A percentile compares a stretch with the other conserved stretches of the same genome.
Conservation (phyloP, 148 eudicot species). For the Fagopyrum esculentum region DNA sequence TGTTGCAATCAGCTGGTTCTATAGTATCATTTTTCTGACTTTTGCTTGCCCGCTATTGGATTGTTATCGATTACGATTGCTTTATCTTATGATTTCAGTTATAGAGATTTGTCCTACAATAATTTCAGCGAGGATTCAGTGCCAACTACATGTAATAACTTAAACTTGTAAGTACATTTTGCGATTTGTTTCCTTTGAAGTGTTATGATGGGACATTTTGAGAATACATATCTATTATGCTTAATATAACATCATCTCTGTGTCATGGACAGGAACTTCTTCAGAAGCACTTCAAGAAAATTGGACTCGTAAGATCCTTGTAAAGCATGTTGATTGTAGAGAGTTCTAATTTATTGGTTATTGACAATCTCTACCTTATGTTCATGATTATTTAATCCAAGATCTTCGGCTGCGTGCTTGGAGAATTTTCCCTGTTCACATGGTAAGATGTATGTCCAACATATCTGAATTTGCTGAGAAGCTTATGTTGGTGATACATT, state of each 20-base stretch:
- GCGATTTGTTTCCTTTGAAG: background rate
- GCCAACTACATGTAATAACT: conserved; percentile 26
- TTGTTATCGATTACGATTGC: background rate
- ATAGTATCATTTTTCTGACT: too few species aligned
- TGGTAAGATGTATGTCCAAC: conserved; percentile 17
- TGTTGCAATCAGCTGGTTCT: too few species aligned
- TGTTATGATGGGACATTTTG: background rate
- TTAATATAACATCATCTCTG: background rate
- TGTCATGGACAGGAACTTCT: conserved; percentile 37
- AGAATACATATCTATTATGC: background rate
- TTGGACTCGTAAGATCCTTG: conserved; percentile 9
- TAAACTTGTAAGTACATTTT: conserved; percentile 29
- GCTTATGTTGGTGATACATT: background rate
- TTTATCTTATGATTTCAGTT: conserved; percentile 25
- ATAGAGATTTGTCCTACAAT: conserved; percentile 55
- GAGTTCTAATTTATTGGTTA: background rate
- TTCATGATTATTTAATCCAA: conserved; percentile 17
- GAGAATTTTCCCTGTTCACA: conserved; percentile 22
- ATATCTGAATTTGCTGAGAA: background rate
- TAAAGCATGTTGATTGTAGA: background rate
- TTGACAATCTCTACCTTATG: background rate
- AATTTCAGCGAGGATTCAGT: conserved; percentile 27
- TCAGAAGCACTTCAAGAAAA: conserved; percentile 25
- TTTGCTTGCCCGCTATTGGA: too few species aligned
- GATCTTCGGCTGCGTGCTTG: conserved; percentile 33